Evolutionary conservation across 176 grass and related monocot species (phyloP).

Genomic region (Musa schizocarpa): DNA sequence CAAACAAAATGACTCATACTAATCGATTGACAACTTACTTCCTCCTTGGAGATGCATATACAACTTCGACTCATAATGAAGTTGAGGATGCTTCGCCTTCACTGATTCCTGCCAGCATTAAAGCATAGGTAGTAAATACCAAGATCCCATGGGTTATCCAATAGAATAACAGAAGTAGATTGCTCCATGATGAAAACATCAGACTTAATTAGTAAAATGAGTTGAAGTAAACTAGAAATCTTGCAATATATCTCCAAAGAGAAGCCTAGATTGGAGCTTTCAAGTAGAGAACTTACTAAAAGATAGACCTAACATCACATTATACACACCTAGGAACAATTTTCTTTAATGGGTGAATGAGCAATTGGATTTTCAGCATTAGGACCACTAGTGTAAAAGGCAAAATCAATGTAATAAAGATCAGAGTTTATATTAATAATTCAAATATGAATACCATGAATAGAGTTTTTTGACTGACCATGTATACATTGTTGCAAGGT

Average conservation of each 20-base stretch:
- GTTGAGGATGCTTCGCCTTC: conserved; percentile 74
- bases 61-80: conserved; percentile 75
- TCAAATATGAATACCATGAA: not conserved
- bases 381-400: not conserved
- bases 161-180: no score
- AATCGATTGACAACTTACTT: conserved; percentile 44
- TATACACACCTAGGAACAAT: not conserved
- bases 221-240: not conserved
- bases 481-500: not conserved
- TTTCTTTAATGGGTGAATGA: not conserved
- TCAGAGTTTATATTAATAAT: not conserved
- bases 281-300: not conserved
- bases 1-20: not conserved
- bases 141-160: not conserved
- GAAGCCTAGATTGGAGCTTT: not conserved
- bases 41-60: conserved; percentile 71
- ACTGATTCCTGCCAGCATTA: conserved; percentile 43
- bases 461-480: no score
- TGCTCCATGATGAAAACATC: not conserved
- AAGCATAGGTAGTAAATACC: not conserved
- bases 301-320: not conserved
- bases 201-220: not conserved
- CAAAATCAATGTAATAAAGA: not conserved
- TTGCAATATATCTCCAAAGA: not conserved
- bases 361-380: not conserved